A percentile compares a stretch with the other conserved stretches of the same genome.
Evolutionary conservation across 768 basidiomycete species (phyloP).

Genomic region (Leccinellum albellum): DNA sequence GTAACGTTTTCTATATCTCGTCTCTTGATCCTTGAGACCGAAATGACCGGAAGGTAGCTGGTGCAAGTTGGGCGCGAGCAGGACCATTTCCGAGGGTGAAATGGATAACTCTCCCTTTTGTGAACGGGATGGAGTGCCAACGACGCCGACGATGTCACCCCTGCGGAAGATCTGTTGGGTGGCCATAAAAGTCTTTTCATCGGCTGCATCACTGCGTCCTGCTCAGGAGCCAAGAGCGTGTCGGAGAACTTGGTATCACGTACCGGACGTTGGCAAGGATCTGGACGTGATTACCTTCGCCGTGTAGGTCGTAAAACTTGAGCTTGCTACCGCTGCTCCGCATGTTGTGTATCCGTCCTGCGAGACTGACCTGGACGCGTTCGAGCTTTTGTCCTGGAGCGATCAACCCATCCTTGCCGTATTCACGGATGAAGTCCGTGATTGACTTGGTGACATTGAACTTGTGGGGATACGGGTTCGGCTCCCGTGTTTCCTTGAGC

Average conservation of each 20-base stretch:
- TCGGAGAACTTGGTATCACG: slow-evolving; percentile 24
- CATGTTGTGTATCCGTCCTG: slow-evolving; percentile 91
- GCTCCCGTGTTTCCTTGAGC: slow-evolving; percentile 78
- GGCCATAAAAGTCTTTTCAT: slow-evolving; percentile 61
- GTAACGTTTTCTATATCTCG: slow-evolving; percentile 97
- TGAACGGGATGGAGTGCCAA: slow-evolving; percentile 84
- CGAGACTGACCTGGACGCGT: slow-evolving; percentile 57
- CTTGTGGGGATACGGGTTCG: slow-evolving; percentile 99
- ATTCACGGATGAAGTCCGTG: slow-evolving; percentile 66
- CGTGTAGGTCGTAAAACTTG: slow-evolving; percentile 89
- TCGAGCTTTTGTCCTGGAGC: slow-evolving; percentile 63
- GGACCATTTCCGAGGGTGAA: slow-evolving; percentile 70
- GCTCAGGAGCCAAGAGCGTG: slow-evolving; percentile 18
- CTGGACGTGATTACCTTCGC: slow-evolving; percentile 91
- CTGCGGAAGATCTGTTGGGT: slow-evolving; percentile 87
- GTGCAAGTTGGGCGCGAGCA: slow-evolving; percentile 95
- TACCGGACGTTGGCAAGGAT: slow-evolving; percentile 89
- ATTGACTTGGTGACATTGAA: slow-evolving; percentile 85
- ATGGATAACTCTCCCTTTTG: slow-evolving; percentile 96
- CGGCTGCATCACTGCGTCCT: slow-evolving; percentile 50
- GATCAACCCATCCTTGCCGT: slow-evolving; percentile 71
- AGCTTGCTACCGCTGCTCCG: slow-evolving; percentile 80
- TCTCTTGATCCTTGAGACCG: slow-evolving; percentile 96
- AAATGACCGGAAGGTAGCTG: slow-evolving; percentile 91
- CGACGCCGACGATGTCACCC: slow-evolving; percentile 94